A percentile compares a stretch with the other conserved stretches of the same genome.
Evolutionary conservation across 2,329 filamentous ascomycete species (phyloP).

Genomic region (Cordyceps farinosa): DNA sequence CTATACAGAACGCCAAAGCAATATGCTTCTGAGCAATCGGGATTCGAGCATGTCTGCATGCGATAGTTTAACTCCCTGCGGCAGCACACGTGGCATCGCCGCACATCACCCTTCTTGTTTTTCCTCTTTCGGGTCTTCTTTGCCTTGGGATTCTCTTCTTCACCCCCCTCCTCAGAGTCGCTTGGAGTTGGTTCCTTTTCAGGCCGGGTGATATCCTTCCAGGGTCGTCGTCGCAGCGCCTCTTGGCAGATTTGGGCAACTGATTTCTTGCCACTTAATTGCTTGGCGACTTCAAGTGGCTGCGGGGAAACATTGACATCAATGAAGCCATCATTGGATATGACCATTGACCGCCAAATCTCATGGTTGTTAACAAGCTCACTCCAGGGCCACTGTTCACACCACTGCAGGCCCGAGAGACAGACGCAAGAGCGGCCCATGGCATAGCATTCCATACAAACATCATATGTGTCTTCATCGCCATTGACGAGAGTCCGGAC

Average conservation of each 20-base stretch:
- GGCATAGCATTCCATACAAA: constrained; percentile 98
- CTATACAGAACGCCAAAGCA: constrained; percentile 93
- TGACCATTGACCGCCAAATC: constrained; percentile 73
- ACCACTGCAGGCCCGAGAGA: constrained; percentile 81
- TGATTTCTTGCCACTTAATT: constrained; percentile 67
- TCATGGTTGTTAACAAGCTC: constrained; percentile 77
- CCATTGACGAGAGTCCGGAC: constrained; percentile 62
- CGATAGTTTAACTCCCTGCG: constrained; percentile 80
- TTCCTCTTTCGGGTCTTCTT: constrained; percentile 58
- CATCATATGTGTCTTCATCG: constrained; percentile 82
- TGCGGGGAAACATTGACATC: constrained; percentile 64
- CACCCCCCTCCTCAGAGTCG: constrained; percentile 54
- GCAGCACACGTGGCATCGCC: constrained; percentile 77
- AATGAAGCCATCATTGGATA: constrained; percentile 66
- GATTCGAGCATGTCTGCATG: constrained; percentile 71
- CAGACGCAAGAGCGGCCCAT: constrained; percentile 94
- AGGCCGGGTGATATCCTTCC: constrained; percentile 72
- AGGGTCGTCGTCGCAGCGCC: constrained; percentile 74
- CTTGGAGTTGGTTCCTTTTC: constrained; percentile 44
- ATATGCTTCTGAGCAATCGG: constrained; percentile 69
- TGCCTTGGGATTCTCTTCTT: constrained; percentile 59
- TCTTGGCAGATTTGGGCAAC: constrained; percentile 93
- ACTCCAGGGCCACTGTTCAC: constrained; percentile 87
- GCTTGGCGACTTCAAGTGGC: constrained; percentile 66
- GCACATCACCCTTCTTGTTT: constrained; percentile 51